A percentile compares a stretch with the other conserved stretches of the same genome.
phyloP scores from a whole-genome alignment of 1,284 basidiomycete species.

The Leucocoprinus gongylophorus region DNA sequence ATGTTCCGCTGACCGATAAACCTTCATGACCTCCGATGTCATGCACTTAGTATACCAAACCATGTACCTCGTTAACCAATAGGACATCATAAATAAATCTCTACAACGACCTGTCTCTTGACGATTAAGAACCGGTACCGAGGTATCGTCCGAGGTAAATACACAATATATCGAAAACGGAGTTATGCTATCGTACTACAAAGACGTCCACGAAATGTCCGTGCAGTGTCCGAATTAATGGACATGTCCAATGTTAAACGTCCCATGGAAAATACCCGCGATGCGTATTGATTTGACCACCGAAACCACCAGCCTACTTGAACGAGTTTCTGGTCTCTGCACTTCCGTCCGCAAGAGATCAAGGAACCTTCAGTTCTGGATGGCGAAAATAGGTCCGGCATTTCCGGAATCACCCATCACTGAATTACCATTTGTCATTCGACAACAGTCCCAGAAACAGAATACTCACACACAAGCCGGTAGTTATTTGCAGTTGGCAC shows the following conservation, averaged over 20 bases:
- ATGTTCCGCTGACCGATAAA: slow-evolving; percentile 20
- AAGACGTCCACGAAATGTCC: not conserved
- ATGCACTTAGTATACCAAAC: not conserved
- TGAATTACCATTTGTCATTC: not conserved
- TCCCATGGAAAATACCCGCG: not conserved
- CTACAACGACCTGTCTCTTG: too few species aligned
- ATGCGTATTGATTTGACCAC: not conserved
- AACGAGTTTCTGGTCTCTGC: not conserved
- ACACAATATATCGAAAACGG: not conserved
- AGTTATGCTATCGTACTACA: not conserved
- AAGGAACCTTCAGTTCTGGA: not conserved
- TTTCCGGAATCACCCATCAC: slow-evolving; percentile 11
- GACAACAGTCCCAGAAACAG: not conserved
- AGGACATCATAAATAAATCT: too few species aligned
- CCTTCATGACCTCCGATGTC: not conserved
- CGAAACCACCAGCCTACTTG: not conserved
- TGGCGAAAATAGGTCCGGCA: not conserved
- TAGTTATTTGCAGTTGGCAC: slow-evolving; percentile 5
- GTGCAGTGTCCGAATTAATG: not conserved
- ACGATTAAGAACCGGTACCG: too few species aligned
- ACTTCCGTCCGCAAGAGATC: not conserved
- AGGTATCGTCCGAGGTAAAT: too few species aligned
- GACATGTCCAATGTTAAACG: not conserved
- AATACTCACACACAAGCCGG: slow-evolving; percentile 11
- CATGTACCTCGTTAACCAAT: too few species aligned